Percentiles rank a stretch among this genome's conserved stretches.
Evolutionary conservation across 371 early-diverging fungal species (phyloP).

Genomic region (Syncephalis fuscata): DNA sequence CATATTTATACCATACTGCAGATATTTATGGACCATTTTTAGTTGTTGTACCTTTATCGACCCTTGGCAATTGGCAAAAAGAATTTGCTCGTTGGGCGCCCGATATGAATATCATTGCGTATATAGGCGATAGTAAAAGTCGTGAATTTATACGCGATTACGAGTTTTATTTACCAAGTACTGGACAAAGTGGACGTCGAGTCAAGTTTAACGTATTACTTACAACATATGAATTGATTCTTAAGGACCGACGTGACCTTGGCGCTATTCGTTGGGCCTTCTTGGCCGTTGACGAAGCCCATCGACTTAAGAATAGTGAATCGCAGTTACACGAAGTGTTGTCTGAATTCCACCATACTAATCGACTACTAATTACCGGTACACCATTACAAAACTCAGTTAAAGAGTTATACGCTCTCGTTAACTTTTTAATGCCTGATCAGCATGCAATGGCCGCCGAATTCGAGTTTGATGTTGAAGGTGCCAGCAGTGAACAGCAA

Average conservation of each 20-base stretch:
- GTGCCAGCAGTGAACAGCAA: conserved; percentile 42
- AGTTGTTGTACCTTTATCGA: conserved; percentile 91
- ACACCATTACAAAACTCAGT: conserved; percentile 83
- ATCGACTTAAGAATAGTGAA: conserved; percentile 78
- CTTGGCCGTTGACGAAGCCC: conserved; percentile 82
- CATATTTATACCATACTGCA: conserved; percentile 71
- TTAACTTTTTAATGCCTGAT: conserved; percentile 71
- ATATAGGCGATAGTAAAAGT: conserved; percentile 71
- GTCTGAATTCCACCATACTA: conserved; percentile 50
- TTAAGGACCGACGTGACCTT: conserved; percentile 72
- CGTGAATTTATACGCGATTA: conserved; percentile 75
- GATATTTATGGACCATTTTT: conserved; percentile 86
- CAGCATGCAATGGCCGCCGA: conserved; percentile 59
- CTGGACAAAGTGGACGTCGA: conserved; percentile 17
- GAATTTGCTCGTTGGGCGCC: conserved; percentile 94
- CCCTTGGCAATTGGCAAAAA: conserved; percentile 84
- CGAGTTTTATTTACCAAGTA: conserved; percentile 57
- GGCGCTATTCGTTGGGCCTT: conserved; percentile 69
- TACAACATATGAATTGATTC: conserved; percentile 89
- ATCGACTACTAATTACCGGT: conserved; percentile 74
- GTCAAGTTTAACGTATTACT: conserved; percentile 83
- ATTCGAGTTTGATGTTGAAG: conserved; percentile 17
- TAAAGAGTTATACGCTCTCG: conserved; percentile 63
- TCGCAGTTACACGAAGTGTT: conserved; percentile 76
- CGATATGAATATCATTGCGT: conserved; percentile 75